phyloP scores from a whole-genome alignment of 2,329 filamentous ascomycete species.

The Aureobasidium sp. region DNA sequence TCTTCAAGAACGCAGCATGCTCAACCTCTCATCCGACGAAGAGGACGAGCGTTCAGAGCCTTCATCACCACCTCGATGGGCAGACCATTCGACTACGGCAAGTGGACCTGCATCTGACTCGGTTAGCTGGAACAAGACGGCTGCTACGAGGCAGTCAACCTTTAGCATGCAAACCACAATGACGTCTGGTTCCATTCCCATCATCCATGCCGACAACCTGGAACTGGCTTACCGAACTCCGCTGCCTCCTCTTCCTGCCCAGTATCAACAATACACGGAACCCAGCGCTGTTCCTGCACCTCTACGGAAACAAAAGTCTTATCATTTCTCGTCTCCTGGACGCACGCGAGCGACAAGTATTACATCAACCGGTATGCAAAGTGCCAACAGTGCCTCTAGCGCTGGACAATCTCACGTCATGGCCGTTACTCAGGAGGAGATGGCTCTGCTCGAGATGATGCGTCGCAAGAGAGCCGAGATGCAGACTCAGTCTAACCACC shows the following conservation, averaged over 20 bases:
- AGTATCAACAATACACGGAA: neutral
- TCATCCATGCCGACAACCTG: slow-evolving; percentile 16
- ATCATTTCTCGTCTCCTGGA: neutral
- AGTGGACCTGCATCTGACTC: slow-evolving; percentile 2
- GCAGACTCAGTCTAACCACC: slow-evolving; percentile 1
- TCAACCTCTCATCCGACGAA: slow-evolving; percentile 17
- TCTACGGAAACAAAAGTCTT: slow-evolving; percentile 1
- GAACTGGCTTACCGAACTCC: slow-evolving; percentile 15
- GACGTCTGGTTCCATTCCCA: slow-evolving; percentile 23
- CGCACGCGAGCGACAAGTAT: slow-evolving; percentile 1
- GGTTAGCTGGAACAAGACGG: neutral
- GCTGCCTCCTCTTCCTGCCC: slow-evolving; percentile 14
- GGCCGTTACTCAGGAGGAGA: slow-evolving; percentile 43
- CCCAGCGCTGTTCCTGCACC: neutral
- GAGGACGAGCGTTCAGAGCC: slow-evolving; percentile 25
- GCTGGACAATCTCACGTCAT: slow-evolving; percentile 25
- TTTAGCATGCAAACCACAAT: slow-evolving; percentile 19
- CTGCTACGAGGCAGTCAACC: slow-evolving; percentile 13
- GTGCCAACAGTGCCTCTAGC: slow-evolving; percentile 6
- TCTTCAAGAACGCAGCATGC: slow-evolving; percentile 11
- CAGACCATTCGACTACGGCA: slow-evolving; percentile 5
- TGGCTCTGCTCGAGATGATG: slow-evolving; percentile 42
- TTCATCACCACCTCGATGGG: slow-evolving; percentile 14
- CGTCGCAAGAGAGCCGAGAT: slow-evolving; percentile 36
- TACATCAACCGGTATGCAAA: slow-evolving; percentile 9